phyloP scores from a whole-genome alignment of 257 asterid genomes.

The Mitragyna speciosa region DNA sequence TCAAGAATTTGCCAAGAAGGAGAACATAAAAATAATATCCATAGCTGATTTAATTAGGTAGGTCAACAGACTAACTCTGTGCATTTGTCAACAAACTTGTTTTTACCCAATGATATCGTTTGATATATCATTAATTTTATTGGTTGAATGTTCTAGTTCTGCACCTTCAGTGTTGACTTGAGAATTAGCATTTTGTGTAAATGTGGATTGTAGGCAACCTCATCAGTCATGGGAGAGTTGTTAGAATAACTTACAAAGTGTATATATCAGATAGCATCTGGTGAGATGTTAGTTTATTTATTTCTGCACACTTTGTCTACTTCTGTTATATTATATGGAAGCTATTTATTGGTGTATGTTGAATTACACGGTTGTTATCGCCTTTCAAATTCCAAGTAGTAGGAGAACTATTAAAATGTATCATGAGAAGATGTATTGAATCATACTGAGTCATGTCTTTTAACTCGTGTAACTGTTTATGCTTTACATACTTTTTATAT shows the following conservation, averaged over 20 bases:
- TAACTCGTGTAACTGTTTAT: background rate
- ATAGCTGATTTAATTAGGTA: slow-evolving; percentile 95
- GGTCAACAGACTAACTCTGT: slow-evolving; percentile 1
- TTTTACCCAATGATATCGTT: background rate
- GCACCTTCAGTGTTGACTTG: background rate
- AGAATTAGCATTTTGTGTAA: background rate
- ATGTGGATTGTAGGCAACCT: background rate
- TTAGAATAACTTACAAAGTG: background rate
- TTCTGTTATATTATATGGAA: background rate
- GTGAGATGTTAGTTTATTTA: background rate
- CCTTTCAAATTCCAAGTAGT: background rate
- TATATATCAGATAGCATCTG: background rate
- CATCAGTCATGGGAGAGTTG: background rate
- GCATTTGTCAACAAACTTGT: background rate
- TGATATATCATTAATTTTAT: background rate
- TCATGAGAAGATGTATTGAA: background rate
- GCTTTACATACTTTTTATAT: background rate
- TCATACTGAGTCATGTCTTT: background rate
- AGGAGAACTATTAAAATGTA: background rate
- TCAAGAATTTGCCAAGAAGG: slow-evolving; percentile 57
- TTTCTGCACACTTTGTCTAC: background rate
- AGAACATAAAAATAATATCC: slow-evolving; percentile 72
- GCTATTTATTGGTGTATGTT: background rate
- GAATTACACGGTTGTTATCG: background rate
- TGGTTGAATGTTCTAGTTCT: background rate